phyloP scores from a whole-genome alignment of 192 early-diverging fungal genomes.

The Chytriomyces sp. region DNA sequence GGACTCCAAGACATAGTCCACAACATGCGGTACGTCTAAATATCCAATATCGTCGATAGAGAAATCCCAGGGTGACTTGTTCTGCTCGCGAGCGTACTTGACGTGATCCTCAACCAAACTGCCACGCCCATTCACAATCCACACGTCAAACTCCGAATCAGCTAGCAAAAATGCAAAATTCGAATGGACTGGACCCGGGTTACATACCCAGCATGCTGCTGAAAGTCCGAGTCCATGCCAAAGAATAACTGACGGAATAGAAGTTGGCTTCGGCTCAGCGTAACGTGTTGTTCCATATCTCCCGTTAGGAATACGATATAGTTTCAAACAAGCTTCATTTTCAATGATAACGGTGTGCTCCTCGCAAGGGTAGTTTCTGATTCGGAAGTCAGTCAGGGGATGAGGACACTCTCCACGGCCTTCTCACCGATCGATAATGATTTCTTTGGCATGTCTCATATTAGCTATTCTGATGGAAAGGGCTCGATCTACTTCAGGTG shows the following conservation, averaged over 20 bases:
- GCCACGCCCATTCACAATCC: conserved; percentile 92
- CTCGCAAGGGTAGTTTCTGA: conserved; percentile 70
- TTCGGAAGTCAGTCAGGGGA: not conserved
- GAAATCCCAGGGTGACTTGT: conserved; percentile 86
- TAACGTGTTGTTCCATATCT: not conserved
- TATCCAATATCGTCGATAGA: conserved; percentile 89
- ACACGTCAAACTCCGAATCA: conserved; percentile 89
- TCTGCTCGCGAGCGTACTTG: conserved; percentile 90
- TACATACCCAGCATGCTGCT: conserved; percentile 90
- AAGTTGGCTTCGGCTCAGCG: conserved; percentile 2
- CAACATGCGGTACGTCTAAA: conserved; percentile 81
- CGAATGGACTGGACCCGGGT: conserved; percentile 65
- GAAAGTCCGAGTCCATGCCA: conserved; percentile 95
- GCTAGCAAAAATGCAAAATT: conserved; percentile 83
- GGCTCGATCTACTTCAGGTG: not conserved
- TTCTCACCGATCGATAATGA: not conserved
- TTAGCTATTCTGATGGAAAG: conserved; percentile 19
- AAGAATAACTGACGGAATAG: conserved; percentile 80
- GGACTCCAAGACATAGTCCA: conserved; percentile 80
- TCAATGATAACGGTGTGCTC: conserved; percentile 78
- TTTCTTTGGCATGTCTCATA: conserved; percentile 2
- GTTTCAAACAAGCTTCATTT: conserved; percentile 73
- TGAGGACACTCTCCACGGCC: not conserved
- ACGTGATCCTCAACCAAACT: conserved; percentile 41
- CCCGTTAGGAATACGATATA: conserved; percentile 67